Percentiles rank a stretch among this genome's conserved stretches.
phyloP scores from a whole-genome alignment of 129 eudicot genomes.

The Kitagawia praeruptora region DNA sequence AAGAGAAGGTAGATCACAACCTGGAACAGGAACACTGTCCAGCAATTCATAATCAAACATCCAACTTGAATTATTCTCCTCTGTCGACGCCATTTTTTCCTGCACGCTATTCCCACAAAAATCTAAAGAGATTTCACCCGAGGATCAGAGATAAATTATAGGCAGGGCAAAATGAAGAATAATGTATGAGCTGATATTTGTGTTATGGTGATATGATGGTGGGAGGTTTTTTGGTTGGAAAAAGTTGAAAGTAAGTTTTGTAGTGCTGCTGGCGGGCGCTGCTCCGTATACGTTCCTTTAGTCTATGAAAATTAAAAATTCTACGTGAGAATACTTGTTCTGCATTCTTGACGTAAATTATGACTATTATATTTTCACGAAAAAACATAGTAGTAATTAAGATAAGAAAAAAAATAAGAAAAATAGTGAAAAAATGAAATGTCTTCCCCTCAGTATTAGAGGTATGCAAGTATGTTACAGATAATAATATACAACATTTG shows the following conservation, averaged over 20 bases:
- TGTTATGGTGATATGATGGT: not conserved
- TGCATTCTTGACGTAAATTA: not conserved
- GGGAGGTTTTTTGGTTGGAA: not conserved
- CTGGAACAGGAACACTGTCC: slow-evolving; percentile 43
- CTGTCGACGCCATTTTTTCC: slow-evolving; percentile 26
- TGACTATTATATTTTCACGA: too few relatives aligned
- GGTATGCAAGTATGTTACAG: too few relatives aligned
- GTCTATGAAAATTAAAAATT: too few relatives aligned
- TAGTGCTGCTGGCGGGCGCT: slow-evolving; percentile 9
- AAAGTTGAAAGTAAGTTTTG: not conserved
- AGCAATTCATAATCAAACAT: slow-evolving; percentile 39
- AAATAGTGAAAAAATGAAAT: too few relatives aligned
- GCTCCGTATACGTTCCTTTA: not conserved
- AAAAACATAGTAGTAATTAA: too few relatives aligned
- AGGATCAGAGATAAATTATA: not conserved
- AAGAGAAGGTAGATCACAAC: slow-evolving; percentile 47
- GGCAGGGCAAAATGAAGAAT: not conserved
- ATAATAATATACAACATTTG: too few relatives aligned
- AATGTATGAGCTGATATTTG: too few relatives aligned
- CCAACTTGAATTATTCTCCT: slow-evolving; percentile 39
- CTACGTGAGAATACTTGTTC: not conserved
- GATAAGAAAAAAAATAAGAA: too few relatives aligned
- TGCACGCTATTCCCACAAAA: too few relatives aligned
- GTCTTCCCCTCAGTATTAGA: too few relatives aligned
- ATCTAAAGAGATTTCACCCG: not conserved